Base-by-base conservation (phyloP, 192 early-diverging fungal species). In the Chytriomyces confervae region DNA sequence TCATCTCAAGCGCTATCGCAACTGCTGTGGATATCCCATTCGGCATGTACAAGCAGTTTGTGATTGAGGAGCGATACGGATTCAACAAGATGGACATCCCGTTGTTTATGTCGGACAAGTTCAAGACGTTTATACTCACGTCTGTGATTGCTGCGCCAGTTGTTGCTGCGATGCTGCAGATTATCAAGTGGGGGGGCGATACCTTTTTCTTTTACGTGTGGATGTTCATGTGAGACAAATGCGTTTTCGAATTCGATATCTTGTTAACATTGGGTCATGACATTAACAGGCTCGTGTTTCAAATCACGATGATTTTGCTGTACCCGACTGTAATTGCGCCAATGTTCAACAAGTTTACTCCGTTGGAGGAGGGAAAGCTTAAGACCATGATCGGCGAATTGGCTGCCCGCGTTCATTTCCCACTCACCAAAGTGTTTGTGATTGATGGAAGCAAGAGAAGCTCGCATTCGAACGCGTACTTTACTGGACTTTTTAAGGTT, bases 271-370 rank as follows among this genome's bases (percentile, higher is more conserved):
- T 11, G 6, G 9, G 24, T 36, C 2, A 2, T 36, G 36, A 18
- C 50, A 46, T 10, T 36, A 2, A 4, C 49, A 84, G 83, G 67
- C 50, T 88, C 46, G 23, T 76, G 5, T 89, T 89, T 62, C 85
- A 85, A 70, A 62, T 87, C 57, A 67, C 84, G 23, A 81, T 89
- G 67, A 82, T 85, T 49, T 66, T 92, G 10, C 89, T 99, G 66
- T 99, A 90, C 80, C 97, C 97, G 18, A 97, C 96, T 5, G 81
- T 96, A 50, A 97, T 99, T 82, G 96, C 98, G 76, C 97, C 97
- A 23, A 85, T 98, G 70, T 99, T 99, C 86, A 99, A 98, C 91
- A 97, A 93, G 70, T 93, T 96, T 67, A 92, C 92, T 2, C 92
- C 96, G 16, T 87, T 99, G 11, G 87, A 90, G 5, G 92, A 93